Evolutionary conservation across 176 grass and related monocot genomes (phyloP).

Genomic region (Musa itinerans): DNA sequence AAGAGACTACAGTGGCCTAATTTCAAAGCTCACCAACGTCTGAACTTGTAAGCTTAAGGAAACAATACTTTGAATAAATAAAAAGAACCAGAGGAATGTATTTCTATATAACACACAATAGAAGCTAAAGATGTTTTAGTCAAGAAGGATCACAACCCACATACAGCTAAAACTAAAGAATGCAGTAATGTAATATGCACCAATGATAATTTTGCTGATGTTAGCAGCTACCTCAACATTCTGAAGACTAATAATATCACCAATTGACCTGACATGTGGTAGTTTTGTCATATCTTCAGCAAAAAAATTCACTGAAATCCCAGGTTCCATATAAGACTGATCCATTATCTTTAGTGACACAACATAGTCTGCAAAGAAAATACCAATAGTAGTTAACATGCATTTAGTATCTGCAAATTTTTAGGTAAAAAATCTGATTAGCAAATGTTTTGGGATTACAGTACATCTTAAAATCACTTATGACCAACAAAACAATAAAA

Average conservation of each 20-base stretch:
- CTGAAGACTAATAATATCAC: slow-evolving; percentile 80
- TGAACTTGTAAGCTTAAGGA: too few species aligned
- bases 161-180: neutral
- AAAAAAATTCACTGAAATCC: slow-evolving; percentile 52
- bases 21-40: too few species aligned
- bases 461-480: neutral
- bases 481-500: too few species aligned
- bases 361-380: slow-evolving; percentile 42
- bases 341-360: slow-evolving; percentile 66
- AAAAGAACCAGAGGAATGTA: too few species aligned
- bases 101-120: too few species aligned
- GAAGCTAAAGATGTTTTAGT: too few species aligned
- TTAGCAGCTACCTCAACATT: slow-evolving; percentile 37
- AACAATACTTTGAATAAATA: too few species aligned
- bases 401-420: neutral
- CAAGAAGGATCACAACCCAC: too few species aligned
- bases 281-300: slow-evolving; percentile 37
- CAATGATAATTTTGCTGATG: neutral
- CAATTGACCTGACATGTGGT: slow-evolving; percentile 43
- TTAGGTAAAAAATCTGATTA: too few species aligned
- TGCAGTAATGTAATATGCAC: slow-evolving; percentile 11
- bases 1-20: too few species aligned
- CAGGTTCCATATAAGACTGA: slow-evolving; percentile 31
- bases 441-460: neutral
- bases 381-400: neutral